Conservation (phyloP, 2,329 filamentous ascomycete species). For the Colletotrichum phormii region DNA sequence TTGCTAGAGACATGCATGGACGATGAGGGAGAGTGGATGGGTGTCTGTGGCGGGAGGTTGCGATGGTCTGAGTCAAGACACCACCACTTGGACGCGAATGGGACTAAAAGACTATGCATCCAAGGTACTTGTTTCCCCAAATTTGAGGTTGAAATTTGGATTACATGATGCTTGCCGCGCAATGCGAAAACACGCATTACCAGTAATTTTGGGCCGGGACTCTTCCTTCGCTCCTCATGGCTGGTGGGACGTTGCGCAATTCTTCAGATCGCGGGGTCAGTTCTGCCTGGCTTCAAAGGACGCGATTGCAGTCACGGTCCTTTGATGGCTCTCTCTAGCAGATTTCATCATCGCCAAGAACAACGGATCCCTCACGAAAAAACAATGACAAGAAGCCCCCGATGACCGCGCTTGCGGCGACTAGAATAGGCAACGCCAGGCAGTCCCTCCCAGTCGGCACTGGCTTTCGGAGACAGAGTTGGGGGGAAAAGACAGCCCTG, state of each 20-base stretch:
- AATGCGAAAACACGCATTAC: background rate
- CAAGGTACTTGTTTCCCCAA: background rate
- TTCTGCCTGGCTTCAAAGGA: background rate
- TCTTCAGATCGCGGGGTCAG: too few species aligned
- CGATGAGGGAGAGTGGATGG: background rate
- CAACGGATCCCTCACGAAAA: background rate
- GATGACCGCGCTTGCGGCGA: background rate
- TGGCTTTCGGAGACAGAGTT: background rate
- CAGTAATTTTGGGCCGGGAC: background rate
- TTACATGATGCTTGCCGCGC: background rate
- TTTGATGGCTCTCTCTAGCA: too few species aligned
- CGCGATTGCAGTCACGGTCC: too few species aligned
- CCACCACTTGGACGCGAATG: background rate
- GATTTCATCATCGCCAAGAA: background rate
- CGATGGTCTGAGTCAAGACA: constrained; percentile 20
- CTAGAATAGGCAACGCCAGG: background rate
- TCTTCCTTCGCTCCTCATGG: background rate
- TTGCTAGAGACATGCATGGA: background rate
- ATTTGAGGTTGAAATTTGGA: background rate
- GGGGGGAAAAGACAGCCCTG: background rate
- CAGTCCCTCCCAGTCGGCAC: background rate
- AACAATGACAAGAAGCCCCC: background rate
- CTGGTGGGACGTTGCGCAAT: background rate
- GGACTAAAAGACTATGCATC: background rate
- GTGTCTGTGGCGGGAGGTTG: background rate